Percentiles rank a stretch among this genome's conserved stretches.
Evolutionary conservation across 495 filamentous ascomycete species (phyloP).

Genomic region (Pseudomonodictys pantanalensis): DNA sequence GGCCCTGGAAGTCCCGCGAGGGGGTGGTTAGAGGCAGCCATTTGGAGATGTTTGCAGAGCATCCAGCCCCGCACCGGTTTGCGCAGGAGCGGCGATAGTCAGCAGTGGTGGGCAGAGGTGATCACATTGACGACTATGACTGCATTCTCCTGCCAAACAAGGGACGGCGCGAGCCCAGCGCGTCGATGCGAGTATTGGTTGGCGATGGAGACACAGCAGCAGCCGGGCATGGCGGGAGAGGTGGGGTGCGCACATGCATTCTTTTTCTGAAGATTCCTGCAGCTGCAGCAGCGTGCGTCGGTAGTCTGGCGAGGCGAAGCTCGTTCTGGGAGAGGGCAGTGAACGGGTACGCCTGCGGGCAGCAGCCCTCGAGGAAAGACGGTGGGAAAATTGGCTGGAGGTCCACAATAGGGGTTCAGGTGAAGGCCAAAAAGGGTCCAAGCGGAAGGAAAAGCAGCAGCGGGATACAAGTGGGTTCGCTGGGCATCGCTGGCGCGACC

Average conservation of each 20-base stretch:
- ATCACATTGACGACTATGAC: slow-evolving; percentile 23
- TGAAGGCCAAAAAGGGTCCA: neutral
- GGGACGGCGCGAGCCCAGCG: neutral
- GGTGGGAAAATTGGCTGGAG: too few species aligned
- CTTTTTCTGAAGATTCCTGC: slow-evolving; percentile 12
- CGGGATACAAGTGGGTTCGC: neutral
- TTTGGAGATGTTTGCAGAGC: neutral
- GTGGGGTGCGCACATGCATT: slow-evolving; percentile 27
- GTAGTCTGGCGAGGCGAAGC: neutral
- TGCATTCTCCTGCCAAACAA: slow-evolving; percentile 19
- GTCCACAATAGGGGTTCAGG: neutral
- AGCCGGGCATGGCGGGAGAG: slow-evolving; percentile 13
- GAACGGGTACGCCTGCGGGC: neutral
- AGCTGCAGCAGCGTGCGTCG: slow-evolving; percentile 16
- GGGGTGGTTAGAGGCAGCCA: neutral
- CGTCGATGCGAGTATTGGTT: slow-evolving; percentile 12
- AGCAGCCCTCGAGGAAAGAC: too few species aligned
- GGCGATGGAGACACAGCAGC: slow-evolving; percentile 11
- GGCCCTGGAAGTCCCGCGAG: too few species aligned
- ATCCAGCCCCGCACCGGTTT: neutral
- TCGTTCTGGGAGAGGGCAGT: slow-evolving; percentile 1
- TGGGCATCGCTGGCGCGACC: neutral
- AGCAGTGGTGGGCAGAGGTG: slow-evolving; percentile 4
- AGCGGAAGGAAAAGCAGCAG: slow-evolving; percentile 5
- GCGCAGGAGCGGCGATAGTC: neutral